Percentiles rank a stretch among this genome's conserved stretches.
phyloP scores from a whole-genome alignment of 2,329 filamentous ascomycete species.

The Dothideomycetes sp. region DNA sequence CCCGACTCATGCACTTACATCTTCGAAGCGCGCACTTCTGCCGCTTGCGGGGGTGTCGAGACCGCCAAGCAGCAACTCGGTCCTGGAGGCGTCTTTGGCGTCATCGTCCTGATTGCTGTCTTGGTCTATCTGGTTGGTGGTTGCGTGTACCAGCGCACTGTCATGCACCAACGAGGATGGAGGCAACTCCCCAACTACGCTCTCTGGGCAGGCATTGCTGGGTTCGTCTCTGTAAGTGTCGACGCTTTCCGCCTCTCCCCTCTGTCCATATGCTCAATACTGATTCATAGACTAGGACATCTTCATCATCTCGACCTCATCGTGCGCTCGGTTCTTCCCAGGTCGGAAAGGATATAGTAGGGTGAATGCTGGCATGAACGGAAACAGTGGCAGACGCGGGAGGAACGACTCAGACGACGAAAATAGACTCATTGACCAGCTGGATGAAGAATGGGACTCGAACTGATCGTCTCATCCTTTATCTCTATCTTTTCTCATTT shows the following conservation, averaged over 20 bases:
- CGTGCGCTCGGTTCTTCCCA: conserved; percentile 56
- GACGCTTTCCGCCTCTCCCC: neutral
- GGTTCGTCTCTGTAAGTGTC: conserved; percentile 65
- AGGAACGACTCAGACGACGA: conserved; percentile 60
- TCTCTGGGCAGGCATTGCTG: conserved; percentile 80
- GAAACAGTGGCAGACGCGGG: conserved; percentile 28
- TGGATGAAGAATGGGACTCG: conserved; percentile 88
- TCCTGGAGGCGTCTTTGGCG: conserved; percentile 71
- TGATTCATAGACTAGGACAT: conserved; percentile 31
- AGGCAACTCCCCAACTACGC: conserved; percentile 88
- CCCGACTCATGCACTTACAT: conserved; percentile 90
- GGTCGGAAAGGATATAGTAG: conserved; percentile 56
- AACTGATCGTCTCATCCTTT: neutral
- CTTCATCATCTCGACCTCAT: conserved; percentile 57
- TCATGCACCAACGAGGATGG: conserved; percentile 91
- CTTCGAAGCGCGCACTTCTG: conserved; percentile 80
- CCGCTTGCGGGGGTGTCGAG: conserved; percentile 67
- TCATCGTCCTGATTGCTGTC: conserved; percentile 69
- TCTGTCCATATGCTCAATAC: neutral
- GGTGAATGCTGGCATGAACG: conserved; percentile 41
- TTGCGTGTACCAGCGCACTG: conserved; percentile 88
- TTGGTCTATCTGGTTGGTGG: conserved; percentile 85
- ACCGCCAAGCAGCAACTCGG: conserved; percentile 47
- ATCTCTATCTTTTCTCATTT: too few species aligned
- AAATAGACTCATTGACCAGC: conserved; percentile 86